A percentile compares a stretch with the other conserved stretches of the same genome.
Conservation (phyloP, 768 basidiomycete genomes). For the Cystofilobasidium bisporidii region DNA sequence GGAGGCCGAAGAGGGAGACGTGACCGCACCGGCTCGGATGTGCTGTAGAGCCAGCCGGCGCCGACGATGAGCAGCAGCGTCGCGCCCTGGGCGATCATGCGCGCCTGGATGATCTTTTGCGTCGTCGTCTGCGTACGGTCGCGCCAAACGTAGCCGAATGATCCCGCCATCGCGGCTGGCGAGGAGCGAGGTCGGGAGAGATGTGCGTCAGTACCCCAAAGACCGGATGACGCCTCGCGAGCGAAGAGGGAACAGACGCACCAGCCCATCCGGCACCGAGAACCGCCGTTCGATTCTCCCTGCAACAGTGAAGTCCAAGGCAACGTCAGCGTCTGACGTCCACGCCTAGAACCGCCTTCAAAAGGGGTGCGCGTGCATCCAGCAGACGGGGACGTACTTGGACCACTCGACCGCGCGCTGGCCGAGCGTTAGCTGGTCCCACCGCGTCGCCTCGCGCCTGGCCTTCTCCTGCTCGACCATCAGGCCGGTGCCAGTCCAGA, state of each 20-base stretch:
- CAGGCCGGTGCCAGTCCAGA: slow-evolving; percentile 4
- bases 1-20: not conserved
- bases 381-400: slow-evolving; percentile 6
- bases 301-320: not conserved
- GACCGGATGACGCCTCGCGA: not conserved
- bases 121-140: slow-evolving; percentile 8
- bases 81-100: slow-evolving; percentile 18
- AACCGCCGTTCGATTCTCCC: slow-evolving; percentile 5
- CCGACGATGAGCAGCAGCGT: slow-evolving; percentile 16
- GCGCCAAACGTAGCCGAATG: slow-evolving; percentile 9
- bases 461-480: not conserved
- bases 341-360: too few species aligned
- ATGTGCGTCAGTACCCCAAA: not conserved
- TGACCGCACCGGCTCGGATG: not conserved
- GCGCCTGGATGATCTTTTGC: slow-evolving; percentile 22
- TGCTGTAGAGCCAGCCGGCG: slow-evolving; percentile 1
- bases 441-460: not conserved
- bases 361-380: too few species aligned
- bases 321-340: not conserved
- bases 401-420: not conserved
- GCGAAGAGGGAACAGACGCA: not conserved
- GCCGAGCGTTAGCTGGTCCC: not conserved
- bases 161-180: slow-evolving; percentile 11
- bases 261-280: slow-evolving; percentile 15
- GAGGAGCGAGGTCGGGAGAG: not conserved